Evolutionary conservation across 768 basidiomycete genomes (phyloP).

Genomic region (Kwoniella sp.): DNA sequence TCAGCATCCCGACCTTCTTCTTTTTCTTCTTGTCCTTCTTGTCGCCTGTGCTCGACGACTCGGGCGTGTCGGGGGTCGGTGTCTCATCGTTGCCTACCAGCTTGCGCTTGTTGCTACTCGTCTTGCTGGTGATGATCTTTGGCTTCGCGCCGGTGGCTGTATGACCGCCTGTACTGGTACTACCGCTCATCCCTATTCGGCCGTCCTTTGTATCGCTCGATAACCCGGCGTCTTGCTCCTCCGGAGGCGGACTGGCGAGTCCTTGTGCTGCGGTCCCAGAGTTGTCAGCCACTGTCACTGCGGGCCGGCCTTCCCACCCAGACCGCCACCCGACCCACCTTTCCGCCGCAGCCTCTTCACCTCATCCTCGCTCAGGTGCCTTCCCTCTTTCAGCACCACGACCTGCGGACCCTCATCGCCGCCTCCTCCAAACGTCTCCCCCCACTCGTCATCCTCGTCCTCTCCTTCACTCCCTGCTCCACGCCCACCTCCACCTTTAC

Average conservation of each 20-base stretch:
- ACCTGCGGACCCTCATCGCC: constrained; percentile 81
- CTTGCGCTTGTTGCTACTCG: constrained; percentile 46
- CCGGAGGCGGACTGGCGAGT: constrained; percentile 5
- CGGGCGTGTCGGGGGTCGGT: not conserved
- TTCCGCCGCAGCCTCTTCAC: constrained; percentile 59
- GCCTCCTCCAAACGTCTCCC: constrained; percentile 43
- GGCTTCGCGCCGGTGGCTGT: no score
- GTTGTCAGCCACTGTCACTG: not conserved
- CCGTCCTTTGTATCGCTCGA: no score
- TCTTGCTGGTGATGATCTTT: constrained; percentile 15
- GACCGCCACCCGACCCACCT: constrained; percentile 25
- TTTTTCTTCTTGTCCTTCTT: constrained; percentile 48
- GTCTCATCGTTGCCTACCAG: constrained; percentile 20
- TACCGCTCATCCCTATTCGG: no score
- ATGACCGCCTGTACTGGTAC: no score
- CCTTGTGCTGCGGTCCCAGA: not conserved
- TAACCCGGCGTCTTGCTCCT: no score
- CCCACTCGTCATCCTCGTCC: constrained; percentile 69
- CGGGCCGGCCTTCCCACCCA: not conserved
- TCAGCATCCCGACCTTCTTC: constrained; percentile 49
- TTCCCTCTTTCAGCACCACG: constrained; percentile 81
- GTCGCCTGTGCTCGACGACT: constrained; percentile 9
- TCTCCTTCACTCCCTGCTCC: constrained; percentile 54
- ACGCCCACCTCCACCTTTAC: not conserved
- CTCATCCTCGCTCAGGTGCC: constrained; percentile 73